These are phyloP conservation scores for Bretschneidera sinensis DNA, from an alignment of 345 rosid species.

Conservation along the genomic window DNA sequence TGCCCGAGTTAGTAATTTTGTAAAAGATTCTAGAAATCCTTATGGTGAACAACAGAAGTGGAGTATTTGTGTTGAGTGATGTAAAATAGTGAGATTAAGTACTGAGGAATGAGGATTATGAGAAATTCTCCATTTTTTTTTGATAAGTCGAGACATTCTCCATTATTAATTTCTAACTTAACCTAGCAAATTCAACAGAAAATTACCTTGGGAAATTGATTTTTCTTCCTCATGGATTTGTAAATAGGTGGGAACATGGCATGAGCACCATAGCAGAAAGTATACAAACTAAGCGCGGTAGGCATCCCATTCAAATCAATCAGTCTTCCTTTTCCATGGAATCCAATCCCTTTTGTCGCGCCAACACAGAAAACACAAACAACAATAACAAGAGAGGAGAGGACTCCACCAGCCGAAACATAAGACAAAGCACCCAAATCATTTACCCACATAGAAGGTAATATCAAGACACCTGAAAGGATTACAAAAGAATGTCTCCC, in stretches of 20 bases:
- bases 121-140: too few species aligned
- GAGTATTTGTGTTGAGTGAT: background rate
- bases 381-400: conserved; percentile 31
- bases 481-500: conserved; percentile 32
- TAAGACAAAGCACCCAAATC: conserved; percentile 33
- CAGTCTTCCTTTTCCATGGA: conserved; percentile 30
- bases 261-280: conserved; percentile 47
- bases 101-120: background rate
- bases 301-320: conserved; percentile 36
- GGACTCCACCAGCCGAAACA: conserved; percentile 45
- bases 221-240: conserved; percentile 38
- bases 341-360: conserved; percentile 23
- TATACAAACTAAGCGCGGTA: conserved; percentile 34
- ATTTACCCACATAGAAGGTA: conserved; percentile 40
- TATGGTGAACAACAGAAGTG: background rate
- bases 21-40: too few species aligned
- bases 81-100: background rate
- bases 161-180: too few species aligned
- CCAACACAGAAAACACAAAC: conserved; percentile 38
- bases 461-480: conserved; percentile 25
- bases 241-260: conserved; percentile 42
- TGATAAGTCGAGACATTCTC: too few species aligned
- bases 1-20: too few species aligned
- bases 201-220: conserved; percentile 37
- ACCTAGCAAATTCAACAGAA: too few species aligned